Evolutionary conservation across 805 yeast genomes (phyloP).

Genomic region (Clavispora carvajalis): DNA sequence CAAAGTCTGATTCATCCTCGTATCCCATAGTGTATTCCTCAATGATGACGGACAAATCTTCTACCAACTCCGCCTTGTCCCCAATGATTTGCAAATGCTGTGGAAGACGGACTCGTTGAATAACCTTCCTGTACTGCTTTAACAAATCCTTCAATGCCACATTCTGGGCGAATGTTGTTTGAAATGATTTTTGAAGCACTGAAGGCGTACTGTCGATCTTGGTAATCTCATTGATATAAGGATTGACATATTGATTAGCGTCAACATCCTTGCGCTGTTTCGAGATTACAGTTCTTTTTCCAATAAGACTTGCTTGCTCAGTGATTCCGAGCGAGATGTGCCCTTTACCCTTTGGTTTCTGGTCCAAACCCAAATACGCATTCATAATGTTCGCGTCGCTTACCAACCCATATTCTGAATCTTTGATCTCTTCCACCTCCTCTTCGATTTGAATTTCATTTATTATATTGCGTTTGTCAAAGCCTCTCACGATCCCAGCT

Average conservation of each 20-base stretch:
- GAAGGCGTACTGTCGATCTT: conserved; percentile 26
- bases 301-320: not conserved
- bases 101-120: conserved; percentile 9
- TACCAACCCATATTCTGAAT: conserved; percentile 5
- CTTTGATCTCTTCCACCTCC: conserved; percentile 1
- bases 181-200: conserved; percentile 8
- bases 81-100: conserved; percentile 31
- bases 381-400: conserved; percentile 14
- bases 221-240: conserved; percentile 18
- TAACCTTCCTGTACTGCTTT: conserved; percentile 20
- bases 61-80: conserved; percentile 51
- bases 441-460: conserved; percentile 23
- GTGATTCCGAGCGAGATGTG: not conserved
- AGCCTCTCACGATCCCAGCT: conserved; percentile 37
- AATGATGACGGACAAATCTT: conserved; percentile 40
- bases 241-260: conserved; percentile 5
- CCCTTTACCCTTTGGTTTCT: not conserved
- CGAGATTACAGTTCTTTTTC: not conserved
- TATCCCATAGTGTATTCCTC: conserved; percentile 50
- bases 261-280: not conserved
- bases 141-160: conserved; percentile 21
- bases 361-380: conserved; percentile 8
- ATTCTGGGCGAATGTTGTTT: conserved; percentile 23
- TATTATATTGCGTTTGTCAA: conserved; percentile 44
- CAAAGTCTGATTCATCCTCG: conserved; percentile 20